These are phyloP conservation scores for Cenchrus americanus DNA, from an alignment of 176 grass and related monocot genomes.

Conservation along the genomic window DNA sequence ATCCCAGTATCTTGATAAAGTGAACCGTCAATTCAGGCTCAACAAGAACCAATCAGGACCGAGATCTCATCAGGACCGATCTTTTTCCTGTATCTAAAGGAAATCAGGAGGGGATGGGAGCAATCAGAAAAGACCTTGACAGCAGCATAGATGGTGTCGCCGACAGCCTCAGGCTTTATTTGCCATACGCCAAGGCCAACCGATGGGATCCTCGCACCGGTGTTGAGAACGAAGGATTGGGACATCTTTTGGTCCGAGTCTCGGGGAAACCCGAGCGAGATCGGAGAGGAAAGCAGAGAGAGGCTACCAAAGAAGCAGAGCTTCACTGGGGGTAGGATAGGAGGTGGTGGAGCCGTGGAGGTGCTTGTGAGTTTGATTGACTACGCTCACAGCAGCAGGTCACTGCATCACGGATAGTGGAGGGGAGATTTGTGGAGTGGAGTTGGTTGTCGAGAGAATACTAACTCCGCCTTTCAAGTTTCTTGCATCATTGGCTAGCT, in stretches of 20 bases:
- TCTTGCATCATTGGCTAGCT: too few relatives aligned
- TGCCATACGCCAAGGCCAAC: constrained; percentile 68
- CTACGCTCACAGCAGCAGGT: neutral
- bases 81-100: neutral
- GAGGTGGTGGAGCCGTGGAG: neutral
- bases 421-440: neutral
- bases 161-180: constrained; percentile 31
- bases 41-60: constrained; percentile 4
- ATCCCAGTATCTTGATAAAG: neutral
- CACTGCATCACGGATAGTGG: neutral
- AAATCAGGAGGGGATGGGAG: neutral
- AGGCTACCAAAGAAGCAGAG: neutral
- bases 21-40: neutral
- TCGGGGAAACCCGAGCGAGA: neutral
- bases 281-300: neutral
- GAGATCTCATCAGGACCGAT: neutral
- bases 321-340: neutral
- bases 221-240: constrained; percentile 57
- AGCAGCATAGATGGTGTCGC: constrained; percentile 47
- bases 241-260: constrained; percentile 13
- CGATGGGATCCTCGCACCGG: constrained; percentile 57
- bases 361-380: neutral
- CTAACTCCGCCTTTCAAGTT: too few relatives aligned
- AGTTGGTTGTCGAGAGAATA: too few relatives aligned
- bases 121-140: constrained; percentile 51